A percentile compares a stretch with the other conserved stretches of the same genome.
These are phyloP conservation scores for Stereum hirsutum DNA, from an alignment of 1,284 basidiomycete genomes.

Conservation along the genomic window DNA sequence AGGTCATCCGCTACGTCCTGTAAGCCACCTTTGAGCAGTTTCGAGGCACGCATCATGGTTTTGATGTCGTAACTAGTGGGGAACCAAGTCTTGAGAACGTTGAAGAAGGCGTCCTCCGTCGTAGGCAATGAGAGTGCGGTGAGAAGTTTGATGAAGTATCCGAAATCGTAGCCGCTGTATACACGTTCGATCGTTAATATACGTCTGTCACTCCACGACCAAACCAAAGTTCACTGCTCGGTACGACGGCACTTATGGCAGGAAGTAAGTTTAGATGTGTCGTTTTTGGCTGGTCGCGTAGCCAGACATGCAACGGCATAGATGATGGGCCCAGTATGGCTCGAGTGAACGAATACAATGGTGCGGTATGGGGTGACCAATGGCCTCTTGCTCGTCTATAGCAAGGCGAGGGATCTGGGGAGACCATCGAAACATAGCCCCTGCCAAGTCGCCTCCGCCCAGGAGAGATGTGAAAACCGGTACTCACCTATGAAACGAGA, in stretches of 20 bases:
- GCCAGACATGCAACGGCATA: too few species aligned
- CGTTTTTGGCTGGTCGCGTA: too few species aligned
- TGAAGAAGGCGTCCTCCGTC: constrained; percentile 88
- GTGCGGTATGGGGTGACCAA: too few species aligned
- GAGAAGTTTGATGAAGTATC: constrained; percentile 94
- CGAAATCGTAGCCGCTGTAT: constrained; percentile 96
- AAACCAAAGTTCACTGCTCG: too few species aligned
- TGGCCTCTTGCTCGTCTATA: too few species aligned
- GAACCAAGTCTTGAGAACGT: constrained; percentile 88
- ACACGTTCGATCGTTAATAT: neutral
- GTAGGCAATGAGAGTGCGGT: constrained; percentile 84
- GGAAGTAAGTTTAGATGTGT: too few species aligned
- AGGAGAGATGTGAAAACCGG: too few species aligned
- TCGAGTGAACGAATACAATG: too few species aligned
- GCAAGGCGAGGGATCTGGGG: too few species aligned
- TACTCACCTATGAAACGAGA: constrained; percentile 96
- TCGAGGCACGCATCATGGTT: constrained; percentile 86
- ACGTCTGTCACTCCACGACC: too few species aligned
- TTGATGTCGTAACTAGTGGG: constrained; percentile 98
- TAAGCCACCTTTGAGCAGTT: constrained; percentile 86
- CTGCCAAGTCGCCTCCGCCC: constrained; percentile 4
- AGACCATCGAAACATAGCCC: too few species aligned
- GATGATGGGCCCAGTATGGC: too few species aligned
- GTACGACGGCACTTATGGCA: constrained; percentile 1
- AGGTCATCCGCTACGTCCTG: constrained; percentile 96